A percentile compares a stretch with the other conserved stretches of the same genome.
phyloP scores from a whole-genome alignment of 2,329 filamentous ascomycete genomes.

The Pseudonectria buxi region DNA sequence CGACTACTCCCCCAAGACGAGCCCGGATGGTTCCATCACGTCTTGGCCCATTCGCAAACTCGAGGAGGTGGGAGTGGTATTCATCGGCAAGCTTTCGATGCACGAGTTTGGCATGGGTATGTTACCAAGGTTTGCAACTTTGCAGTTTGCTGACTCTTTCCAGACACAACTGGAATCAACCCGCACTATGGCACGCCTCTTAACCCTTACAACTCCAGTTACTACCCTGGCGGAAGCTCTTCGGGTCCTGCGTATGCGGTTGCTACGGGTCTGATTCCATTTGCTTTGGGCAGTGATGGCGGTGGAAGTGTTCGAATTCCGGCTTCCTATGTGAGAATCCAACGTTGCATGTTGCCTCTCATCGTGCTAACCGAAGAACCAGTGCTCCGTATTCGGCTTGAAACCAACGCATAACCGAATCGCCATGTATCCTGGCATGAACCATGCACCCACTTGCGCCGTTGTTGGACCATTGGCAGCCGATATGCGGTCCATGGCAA shows the following conservation, averaged over 20 bases:
- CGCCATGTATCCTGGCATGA: constrained; percentile 52
- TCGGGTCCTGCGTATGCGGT: constrained; percentile 68
- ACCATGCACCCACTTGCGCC: constrained; percentile 53
- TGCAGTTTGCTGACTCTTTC: background rate
- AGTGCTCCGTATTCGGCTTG: constrained; percentile 65
- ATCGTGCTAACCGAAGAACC: too few species aligned
- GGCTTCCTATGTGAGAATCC: constrained; percentile 46
- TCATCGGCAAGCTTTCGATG: constrained; percentile 70
- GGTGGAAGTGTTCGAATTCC: constrained; percentile 72
- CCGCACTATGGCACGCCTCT: constrained; percentile 64
- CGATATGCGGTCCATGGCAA: constrained; percentile 59
- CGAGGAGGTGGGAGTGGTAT: constrained; percentile 62
- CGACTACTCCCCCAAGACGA: constrained; percentile 47
- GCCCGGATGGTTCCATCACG: constrained; percentile 37
- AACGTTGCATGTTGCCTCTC: too few species aligned
- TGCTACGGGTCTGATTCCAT: constrained; percentile 61
- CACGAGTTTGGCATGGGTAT: constrained; percentile 66
- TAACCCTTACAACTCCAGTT: constrained; percentile 66
- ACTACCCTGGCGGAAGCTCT: constrained; percentile 73
- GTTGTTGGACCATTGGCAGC: constrained; percentile 62
- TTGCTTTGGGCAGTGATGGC: constrained; percentile 66
- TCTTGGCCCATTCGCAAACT: constrained; percentile 66
- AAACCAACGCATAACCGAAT: constrained; percentile 65
- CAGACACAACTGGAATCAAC: constrained; percentile 71
- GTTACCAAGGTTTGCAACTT: constrained; percentile 8